Base-by-base conservation (phyloP, 306 rosid genomes). In the Delonix regia region DNA sequence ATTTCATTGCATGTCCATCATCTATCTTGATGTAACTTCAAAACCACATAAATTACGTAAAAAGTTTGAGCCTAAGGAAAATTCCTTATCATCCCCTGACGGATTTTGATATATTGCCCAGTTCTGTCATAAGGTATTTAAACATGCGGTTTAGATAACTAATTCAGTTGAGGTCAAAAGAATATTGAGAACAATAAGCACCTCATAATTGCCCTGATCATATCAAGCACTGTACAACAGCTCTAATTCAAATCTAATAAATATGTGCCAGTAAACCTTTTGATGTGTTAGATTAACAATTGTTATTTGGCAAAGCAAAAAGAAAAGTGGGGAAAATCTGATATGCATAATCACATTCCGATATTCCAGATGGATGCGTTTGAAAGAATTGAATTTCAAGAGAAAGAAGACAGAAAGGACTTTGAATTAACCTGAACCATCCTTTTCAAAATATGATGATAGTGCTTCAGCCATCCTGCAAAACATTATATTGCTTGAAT, bases 391-490 rank as follows among this genome's bases (percentile, higher is more conserved):
- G 38, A 47, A 62, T 30, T n/a, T 62, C 30, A 76, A 51, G 53
- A 7, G 18, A 41, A 39, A 12, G 18, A 14, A 67, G 33, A 15
- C 11, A 75, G 61, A 61, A 60, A 48, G 47, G 30, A 48, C n/a
- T 39, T 56, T 49, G 14, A 19, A 52, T 0, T 39, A 2, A 45
- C 15, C 67, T 6, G 27, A 24, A 7, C 3, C 9, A 52, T 91
- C 98, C 73, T 84, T 87, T 77, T 87, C 89, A 67, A 94, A 88
- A 85, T 94, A 94, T 67, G 89, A 77, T 77, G 90, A 78, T 41
- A 94, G 82, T 51, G 98, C 98, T 85, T 94, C 96, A 72, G 83
- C 94, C 97, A 91, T 82, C 79, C 98, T 94, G 89, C 81, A 86
- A 82, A 75, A 44, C 69, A 76, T 18, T 74, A 56, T 21, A 51